Evolutionary conservation across 495 filamentous ascomycete genomes (phyloP).

Genomic region (Stereocaulon alpinum): DNA sequence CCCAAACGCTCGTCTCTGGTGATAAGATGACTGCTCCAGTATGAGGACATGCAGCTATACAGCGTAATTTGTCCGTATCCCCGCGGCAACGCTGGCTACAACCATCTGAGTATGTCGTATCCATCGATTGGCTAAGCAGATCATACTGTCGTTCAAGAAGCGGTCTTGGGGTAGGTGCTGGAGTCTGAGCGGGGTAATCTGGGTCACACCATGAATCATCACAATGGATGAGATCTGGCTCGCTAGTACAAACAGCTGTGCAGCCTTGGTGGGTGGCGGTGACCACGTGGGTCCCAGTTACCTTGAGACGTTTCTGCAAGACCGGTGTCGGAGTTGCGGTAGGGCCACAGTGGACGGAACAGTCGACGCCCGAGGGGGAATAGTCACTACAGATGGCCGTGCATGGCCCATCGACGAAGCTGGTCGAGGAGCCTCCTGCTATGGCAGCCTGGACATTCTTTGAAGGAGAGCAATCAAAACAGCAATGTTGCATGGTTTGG

Average conservation of each 20-base stretch:
- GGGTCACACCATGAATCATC: background rate
- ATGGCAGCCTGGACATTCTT: background rate
- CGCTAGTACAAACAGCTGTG: constrained; percentile 1
- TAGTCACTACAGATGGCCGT: background rate
- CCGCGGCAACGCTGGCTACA: too few relatives aligned
- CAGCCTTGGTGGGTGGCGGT: constrained; percentile 1
- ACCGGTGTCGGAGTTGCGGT: background rate
- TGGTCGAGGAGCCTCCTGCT: background rate
- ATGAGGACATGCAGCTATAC: too few relatives aligned
- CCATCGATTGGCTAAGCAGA: too few relatives aligned
- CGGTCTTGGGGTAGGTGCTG: background rate
- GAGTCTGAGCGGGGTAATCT: background rate
- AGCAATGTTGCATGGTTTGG: background rate
- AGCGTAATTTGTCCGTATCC: too few relatives aligned
- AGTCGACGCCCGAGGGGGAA: background rate
- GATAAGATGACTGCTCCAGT: too few relatives aligned
- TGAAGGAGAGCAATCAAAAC: background rate
- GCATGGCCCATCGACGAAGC: background rate
- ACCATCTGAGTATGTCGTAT: too few relatives aligned
- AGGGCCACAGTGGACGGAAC: background rate
- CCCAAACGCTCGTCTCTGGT: too few relatives aligned
- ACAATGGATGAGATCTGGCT: background rate
- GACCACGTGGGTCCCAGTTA: background rate
- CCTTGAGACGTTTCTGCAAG: background rate
- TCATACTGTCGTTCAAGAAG: background rate